Evolutionary conservation across 345 rosid species (phyloP).

Genomic region (Linum tenue): DNA sequence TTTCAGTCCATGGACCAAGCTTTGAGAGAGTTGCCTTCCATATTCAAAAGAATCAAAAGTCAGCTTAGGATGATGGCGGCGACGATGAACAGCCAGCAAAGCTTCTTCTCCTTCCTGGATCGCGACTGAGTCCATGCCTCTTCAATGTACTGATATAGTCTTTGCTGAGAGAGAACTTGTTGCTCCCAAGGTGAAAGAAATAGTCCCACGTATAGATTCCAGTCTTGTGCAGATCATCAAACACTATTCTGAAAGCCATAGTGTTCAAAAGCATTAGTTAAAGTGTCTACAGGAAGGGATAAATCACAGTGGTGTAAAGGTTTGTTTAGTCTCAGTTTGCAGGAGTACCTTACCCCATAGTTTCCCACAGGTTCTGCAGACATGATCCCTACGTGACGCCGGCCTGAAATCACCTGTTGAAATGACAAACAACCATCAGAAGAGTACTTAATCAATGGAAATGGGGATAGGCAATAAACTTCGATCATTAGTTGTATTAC

Average conservation of each 20-base stretch:
- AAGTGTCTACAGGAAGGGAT: background rate
- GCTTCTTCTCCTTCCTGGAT: constrained; percentile 40
- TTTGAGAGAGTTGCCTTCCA: background rate
- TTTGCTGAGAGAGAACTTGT: constrained; percentile 76
- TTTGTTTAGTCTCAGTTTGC: background rate
- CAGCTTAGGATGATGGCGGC: background rate
- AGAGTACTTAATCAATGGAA: background rate
- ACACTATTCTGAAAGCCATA: constrained; percentile 45
- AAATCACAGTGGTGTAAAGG: background rate
- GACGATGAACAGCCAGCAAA: background rate
- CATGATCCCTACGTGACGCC: constrained; percentile 92
- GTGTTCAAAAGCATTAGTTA: background rate
- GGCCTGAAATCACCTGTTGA: constrained; percentile 60
- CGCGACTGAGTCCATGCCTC: constrained; percentile 83
- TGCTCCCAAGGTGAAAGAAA: constrained; percentile 68
- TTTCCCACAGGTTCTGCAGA: constrained; percentile 88
- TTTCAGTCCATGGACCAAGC: background rate
- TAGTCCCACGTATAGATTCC: constrained; percentile 94
- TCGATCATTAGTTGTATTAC: constrained; percentile 18
- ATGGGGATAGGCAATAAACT: background rate
- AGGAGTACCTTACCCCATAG: constrained; percentile 84
- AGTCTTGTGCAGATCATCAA: constrained; percentile 90
- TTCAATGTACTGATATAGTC: constrained; percentile 60
- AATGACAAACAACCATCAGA: background rate
- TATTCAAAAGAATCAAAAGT: background rate